Base-by-base conservation (phyloP, 768 basidiomycete species). In the Termitomyces sp. region DNA sequence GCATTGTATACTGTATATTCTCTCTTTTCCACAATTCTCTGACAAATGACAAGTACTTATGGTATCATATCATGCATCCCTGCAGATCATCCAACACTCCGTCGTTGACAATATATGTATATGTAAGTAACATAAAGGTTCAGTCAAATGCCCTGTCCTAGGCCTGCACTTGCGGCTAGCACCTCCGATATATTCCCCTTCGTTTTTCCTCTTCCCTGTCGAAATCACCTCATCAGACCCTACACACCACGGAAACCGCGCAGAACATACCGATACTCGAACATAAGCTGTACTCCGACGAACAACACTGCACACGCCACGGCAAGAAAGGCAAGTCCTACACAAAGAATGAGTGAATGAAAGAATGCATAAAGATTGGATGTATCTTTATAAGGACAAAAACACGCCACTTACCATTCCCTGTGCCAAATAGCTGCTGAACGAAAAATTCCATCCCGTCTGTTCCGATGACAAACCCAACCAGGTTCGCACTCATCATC, bases 401-500 rank as follows among this genome's bases (percentile, higher is more conserved):
- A 51, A 40, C 12, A 41, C 36, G 27, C 45, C 51, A 57, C 64
- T 66, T 60, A 88, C 94, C 95, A 66, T 81, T 74, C 60, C 73
- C 74, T n/a, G 82, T 86, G 5, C 83, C 82, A 46, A 84, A 69
- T 35, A 98, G 67, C 66, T 87, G 75, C 5, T 68, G 56, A 5
- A 83, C 66, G 67, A 98, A 82, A 66, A 88, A 87, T 39, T 70
- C 66, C 36, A 86, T 78, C 0, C 94, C 94, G 5, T 97, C 92
- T 0, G 83, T 73, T 2, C 95, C 95, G 43, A 98, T 78, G 12
- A 94, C 96, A 65, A 99, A 98, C 2, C 97, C 97, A 3, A 98
- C 86, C 10, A 98, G 80, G 68, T 99, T 98, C 22, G 94, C 97
- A 0, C 80, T 67, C 81, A 92, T 87, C 93, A 98, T 91, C 72